Evolutionary conservation across 1,139 yeast species (phyloP), one percentile per base, ranked within the genome.

Genomic region (Candida albicans): DNA sequence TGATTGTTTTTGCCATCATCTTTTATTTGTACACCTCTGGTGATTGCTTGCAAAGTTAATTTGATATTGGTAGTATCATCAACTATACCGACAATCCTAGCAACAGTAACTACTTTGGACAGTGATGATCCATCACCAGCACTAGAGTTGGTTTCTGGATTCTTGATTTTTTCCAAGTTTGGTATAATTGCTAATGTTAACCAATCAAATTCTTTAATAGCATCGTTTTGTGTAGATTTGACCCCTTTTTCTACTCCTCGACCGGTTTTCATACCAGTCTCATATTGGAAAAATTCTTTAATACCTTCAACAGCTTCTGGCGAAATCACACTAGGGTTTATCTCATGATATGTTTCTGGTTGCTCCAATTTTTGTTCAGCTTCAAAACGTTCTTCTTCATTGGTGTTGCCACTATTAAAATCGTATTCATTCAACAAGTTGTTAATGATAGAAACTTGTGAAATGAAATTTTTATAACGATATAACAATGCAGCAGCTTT

Each of bases 21-120:
- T n/a, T 29, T 32, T 8, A 65, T 48, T 18, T 53, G 54, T 13
- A 52, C 39, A 4, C 79, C 84, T 48, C 87, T 65, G 1, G 72
- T 58, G n/a, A 81, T 51, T 0, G 85, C 84, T 52, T 77, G 81
- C 42, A 82, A 67, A 0, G 83, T 73, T 35, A 82, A 52, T 22
- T 71, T 68, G 37, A 80, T 63, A 37, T 65, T 67, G 43, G 70
- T 69, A 27, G 73, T 65, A 46, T 73, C 79, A 44, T 73, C 79
- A 27, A 68, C 62, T 10, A 80, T 60, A 1, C 79, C 82, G 12
- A 74, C 70, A 10, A 82, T 68, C 46, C 77, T 65, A 10, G 76
- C 75, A 2, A 81, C 57, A 0, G 85, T 79, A 8, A 70, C 74
- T 2, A 66, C 66, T 10, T 62, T 55, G 24, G 44, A 39, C 14